Evolutionary conservation across 495 filamentous ascomycete genomes (phyloP).

Genomic region (Xanthoparmelia taractica): DNA sequence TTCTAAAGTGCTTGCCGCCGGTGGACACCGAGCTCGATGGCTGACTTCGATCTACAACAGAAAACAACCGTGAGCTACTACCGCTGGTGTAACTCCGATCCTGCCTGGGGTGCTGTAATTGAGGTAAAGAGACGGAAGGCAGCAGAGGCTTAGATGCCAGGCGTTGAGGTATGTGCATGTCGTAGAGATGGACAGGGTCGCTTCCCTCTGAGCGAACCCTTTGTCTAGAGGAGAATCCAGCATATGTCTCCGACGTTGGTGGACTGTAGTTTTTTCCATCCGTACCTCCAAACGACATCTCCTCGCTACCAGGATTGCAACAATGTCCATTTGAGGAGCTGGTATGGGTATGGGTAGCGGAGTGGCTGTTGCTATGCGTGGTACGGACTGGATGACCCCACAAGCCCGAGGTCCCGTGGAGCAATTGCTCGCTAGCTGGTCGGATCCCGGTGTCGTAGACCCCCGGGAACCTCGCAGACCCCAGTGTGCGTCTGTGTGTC

Average conservation of each 20-base stretch:
- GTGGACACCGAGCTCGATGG: conserved; percentile 12
- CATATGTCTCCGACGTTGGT: conserved; percentile 6
- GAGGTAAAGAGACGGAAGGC: conserved; percentile 13
- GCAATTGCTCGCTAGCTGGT: conserved; percentile 16
- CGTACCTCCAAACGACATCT: conserved; percentile 16
- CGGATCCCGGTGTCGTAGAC: conserved; percentile 13
- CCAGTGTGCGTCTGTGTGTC: not conserved
- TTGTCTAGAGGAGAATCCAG: conserved; percentile 5
- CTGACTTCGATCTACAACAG: conserved; percentile 11
- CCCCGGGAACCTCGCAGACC: not conserved
- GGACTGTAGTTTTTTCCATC: conserved; percentile 18
- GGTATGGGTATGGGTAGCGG: not conserved
- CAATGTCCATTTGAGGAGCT: not conserved
- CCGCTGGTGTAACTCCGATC: conserved; percentile 14
- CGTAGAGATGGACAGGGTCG: conserved; percentile 20
- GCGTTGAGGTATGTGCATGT: conserved; percentile 22
- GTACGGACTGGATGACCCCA: not conserved
- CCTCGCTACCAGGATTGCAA: conserved; percentile 11
- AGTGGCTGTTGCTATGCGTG: conserved; percentile 2
- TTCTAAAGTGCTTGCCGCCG: not conserved
- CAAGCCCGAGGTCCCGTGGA: conserved; percentile 13
- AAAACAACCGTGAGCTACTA: conserved; percentile 13
- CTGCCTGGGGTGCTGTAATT: conserved; percentile 9
- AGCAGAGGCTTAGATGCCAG: conserved; percentile 15
- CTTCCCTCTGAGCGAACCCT: conserved; percentile 13